These are phyloP conservation scores for Xylariaceae sp. DNA, from an alignment of 2,329 filamentous ascomycete species.

Conservation along the genomic window DNA sequence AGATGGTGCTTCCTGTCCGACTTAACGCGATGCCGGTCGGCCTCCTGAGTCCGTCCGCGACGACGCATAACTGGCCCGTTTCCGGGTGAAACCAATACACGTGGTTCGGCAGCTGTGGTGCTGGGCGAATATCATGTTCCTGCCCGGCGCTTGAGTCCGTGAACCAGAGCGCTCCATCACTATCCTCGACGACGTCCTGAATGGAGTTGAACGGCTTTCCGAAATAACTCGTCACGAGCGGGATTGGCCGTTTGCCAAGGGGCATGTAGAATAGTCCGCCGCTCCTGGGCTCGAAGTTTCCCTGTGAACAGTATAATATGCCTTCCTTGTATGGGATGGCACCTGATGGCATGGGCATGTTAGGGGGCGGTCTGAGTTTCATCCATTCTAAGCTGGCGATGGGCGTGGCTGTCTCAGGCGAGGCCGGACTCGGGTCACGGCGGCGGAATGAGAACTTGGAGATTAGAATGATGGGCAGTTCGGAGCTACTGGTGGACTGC, in stretches of 20 bases:
- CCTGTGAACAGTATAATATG: slow-evolving; percentile 40
- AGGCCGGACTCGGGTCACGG: slow-evolving; percentile 4
- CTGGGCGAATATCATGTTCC: slow-evolving; percentile 40
- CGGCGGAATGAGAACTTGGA: slow-evolving; percentile 33
- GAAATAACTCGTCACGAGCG: slow-evolving; percentile 40
- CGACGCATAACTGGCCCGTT: slow-evolving; percentile 39
- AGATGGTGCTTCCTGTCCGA: slow-evolving; percentile 36
- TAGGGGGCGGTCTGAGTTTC: slow-evolving; percentile 38
- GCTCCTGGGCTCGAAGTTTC: slow-evolving; percentile 23
- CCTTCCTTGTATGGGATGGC: slow-evolving; percentile 38
- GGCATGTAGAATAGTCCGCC: slow-evolving; percentile 34
- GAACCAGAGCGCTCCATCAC: slow-evolving; percentile 43
- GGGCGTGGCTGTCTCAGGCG: neutral
- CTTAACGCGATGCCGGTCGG: slow-evolving; percentile 40
- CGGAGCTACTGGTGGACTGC: slow-evolving; percentile 33
- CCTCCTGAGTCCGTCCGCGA: slow-evolving; percentile 42
- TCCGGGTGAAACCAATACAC: slow-evolving; percentile 42
- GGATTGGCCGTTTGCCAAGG: slow-evolving; percentile 27
- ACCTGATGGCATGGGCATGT: slow-evolving; percentile 41
- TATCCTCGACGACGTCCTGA: slow-evolving; percentile 37
- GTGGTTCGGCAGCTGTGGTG: slow-evolving; percentile 41
- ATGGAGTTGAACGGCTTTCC: slow-evolving; percentile 44
- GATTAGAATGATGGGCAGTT: slow-evolving; percentile 40
- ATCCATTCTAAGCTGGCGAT: slow-evolving; percentile 35
- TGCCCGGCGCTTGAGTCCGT: slow-evolving; percentile 43